phyloP scores from a whole-genome alignment of 2,329 filamentous ascomycete genomes.

The Monosporascus sp. region DNA sequence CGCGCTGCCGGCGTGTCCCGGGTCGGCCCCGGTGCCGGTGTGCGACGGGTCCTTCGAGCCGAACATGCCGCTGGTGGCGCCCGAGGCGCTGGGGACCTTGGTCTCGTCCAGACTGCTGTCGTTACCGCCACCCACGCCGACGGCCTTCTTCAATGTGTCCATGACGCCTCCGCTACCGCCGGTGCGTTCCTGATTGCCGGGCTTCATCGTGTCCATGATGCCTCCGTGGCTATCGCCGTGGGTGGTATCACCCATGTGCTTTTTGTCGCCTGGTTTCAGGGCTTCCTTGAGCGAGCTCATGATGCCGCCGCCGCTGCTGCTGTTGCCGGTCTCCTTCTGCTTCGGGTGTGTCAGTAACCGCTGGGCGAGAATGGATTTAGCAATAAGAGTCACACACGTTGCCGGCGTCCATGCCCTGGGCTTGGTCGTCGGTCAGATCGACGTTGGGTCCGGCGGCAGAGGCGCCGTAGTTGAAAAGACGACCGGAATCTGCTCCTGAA shows the following conservation, averaged over 20 bases:
- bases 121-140: neutral
- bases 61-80: too few relatives aligned
- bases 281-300: slow-evolving; percentile 10
- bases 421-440: slow-evolving; percentile 9
- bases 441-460: slow-evolving; percentile 4
- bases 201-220: slow-evolving; percentile 9
- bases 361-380: neutral
- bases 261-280: slow-evolving; percentile 10
- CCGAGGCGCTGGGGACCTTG: too few relatives aligned
- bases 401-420: slow-evolving; percentile 11
- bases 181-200: slow-evolving; percentile 1
- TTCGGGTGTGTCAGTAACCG: neutral
- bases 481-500: slow-evolving; percentile 7
- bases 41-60: too few relatives aligned
- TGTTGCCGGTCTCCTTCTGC: slow-evolving; percentile 1
- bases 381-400: slow-evolving; percentile 3
- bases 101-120: too few relatives aligned
- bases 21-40: too few relatives aligned
- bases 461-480: slow-evolving; percentile 5
- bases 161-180: neutral
- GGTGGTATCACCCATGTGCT: slow-evolving; percentile 5
- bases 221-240: slow-evolving; percentile 10
- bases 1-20: too few relatives aligned
- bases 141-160: neutral
- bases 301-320: slow-evolving; percentile 6